Base-by-base conservation (phyloP, 768 basidiomycete genomes). In the Tricholoma sp. region DNA sequence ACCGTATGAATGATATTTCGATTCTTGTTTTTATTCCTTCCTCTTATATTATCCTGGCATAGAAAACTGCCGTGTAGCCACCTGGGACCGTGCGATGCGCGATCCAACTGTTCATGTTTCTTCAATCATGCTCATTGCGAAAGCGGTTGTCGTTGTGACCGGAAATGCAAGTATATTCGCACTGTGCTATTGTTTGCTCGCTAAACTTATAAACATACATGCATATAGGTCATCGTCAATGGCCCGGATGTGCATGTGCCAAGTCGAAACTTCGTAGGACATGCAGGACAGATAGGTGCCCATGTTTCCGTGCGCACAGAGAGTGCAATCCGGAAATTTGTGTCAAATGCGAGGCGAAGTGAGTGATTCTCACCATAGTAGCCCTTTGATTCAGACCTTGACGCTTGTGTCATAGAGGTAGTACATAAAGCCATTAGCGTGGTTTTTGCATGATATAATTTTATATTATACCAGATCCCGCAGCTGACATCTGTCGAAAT, bases 271-370 rank as follows among this genome's bases (percentile, higher is more conserved):
- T 64, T 2, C 57, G 54, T 17, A 66, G 60, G 52, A 64, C 61
- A 17, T 81, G 74, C 68, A 66, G 64, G n/a, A 76, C 69, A 2
- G 59, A 64, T 12, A 68, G 68, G 4, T 90, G 88, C 60, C 75
- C 78, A 8, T 91, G 88, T 63, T 72, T 68, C 50, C 66, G 61
- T 18, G 70, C 75, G 0, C 63, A 70, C 8, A 74, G 82, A 34
- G 89, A 90, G 65, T 91, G 89, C 57, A 86, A 89, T 66, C 85
- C 86, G 2, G 82, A 83, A 34, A 56, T 88, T 8, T 91, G 89
- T 58, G 6, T 61, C 10, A 70, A 70, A 11, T 86, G 86, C 63
- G 69, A 73, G 58, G 72, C 77, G 53, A 76, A 65, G 83, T 84
- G 44, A 60, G 76, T 70, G 17, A 50, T 45, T 7, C 6, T 55